Conservation (phyloP, 306 rosid species). For the Cicer pinnatifidum region DNA sequence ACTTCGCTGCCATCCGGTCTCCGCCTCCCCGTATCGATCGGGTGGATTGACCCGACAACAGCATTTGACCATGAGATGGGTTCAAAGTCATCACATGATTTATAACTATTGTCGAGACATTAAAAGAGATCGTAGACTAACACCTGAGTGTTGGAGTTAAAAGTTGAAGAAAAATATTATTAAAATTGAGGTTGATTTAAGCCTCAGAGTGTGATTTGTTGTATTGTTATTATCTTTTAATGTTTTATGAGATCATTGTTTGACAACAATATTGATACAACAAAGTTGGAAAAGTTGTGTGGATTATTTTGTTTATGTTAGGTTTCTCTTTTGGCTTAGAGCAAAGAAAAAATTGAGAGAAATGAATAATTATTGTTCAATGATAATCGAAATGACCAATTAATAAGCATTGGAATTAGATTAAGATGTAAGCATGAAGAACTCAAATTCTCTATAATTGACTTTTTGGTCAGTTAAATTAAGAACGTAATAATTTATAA, state of each 20-base stretch:
- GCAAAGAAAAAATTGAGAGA: not conserved
- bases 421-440: too few relatives aligned
- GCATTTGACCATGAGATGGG: slow-evolving; percentile 76
- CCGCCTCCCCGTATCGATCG: slow-evolving; percentile 76
- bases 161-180: not conserved
- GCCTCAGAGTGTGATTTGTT: slow-evolving; percentile 1
- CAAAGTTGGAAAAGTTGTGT: slow-evolving; percentile 30
- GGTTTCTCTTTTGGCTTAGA: slow-evolving; percentile 31
- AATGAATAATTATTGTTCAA: too few relatives aligned
- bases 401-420: too few relatives aligned
- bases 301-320: slow-evolving; percentile 11
- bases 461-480: too few relatives aligned
- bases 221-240: slow-evolving; percentile 30
- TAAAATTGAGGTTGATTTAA: slow-evolving; percentile 3
- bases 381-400: too few relatives aligned
- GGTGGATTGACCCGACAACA: slow-evolving; percentile 80
- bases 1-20: slow-evolving; percentile 66
- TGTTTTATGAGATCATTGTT: slow-evolving; percentile 22
- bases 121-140: slow-evolving; percentile 78
- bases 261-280: slow-evolving; percentile 35
- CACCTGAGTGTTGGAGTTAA: slow-evolving; percentile 83
- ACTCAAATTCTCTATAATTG: too few relatives aligned
- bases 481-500: too few relatives aligned
- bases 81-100: slow-evolving; percentile 72
- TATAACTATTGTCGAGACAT: slow-evolving; percentile 82